Evolutionary conservation across 345 rosid species (phyloP), one percentile per base, ranked within the genome.

Genomic region (Nephelium lappaceum): DNA sequence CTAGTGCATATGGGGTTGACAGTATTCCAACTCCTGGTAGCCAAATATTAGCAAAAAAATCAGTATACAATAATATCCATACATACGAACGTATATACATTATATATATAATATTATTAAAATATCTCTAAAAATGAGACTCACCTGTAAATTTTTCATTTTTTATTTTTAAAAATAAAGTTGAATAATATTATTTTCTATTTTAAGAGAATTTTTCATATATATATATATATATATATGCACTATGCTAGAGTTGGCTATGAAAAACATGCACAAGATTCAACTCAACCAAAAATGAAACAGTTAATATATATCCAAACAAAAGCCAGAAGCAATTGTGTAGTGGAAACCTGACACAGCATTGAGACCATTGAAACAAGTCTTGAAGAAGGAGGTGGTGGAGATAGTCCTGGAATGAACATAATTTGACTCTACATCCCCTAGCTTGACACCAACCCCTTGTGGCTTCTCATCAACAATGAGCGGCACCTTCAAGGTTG

Each of bases 11-110:
- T 21, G 98, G 93, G 49, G 88, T 88, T 11, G 98, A 93, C 71
- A 95, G 85, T 78, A 95, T 91, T 55, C 98, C 98, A 41, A 93
- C 93, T 80, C 98, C 99, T 95, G 88, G 38, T 77, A 75, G 68
- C 8, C 5, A 61, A 67, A 45, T 19, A 60, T 5, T 19, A 9
- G 1, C 10, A 60, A 21, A 10, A 10, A 60, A 8, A 60, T 60
- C 16, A 60, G 58, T 53, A 53, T 12, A n/a, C 58, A 53, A 16
- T 15, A 15, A 19, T 19, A 4, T 45, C 9, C 12, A 45, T 45
- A 45, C 11, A 45, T 11, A 8, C n/a, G n/a, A n/a, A n/a, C n/a
- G n/a, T n/a, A n/a, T n/a, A n/a, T n/a, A n/a, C n/a, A n/a, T n/a
- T n/a, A n/a, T n/a, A n/a, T n/a, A n/a, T n/a, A n/a, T n/a, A n/a